Percentiles rank a stretch among this genome's conserved stretches.
phyloP scores from a whole-genome alignment of 2,329 filamentous ascomycete genomes.

The Sporothrix inflata region DNA sequence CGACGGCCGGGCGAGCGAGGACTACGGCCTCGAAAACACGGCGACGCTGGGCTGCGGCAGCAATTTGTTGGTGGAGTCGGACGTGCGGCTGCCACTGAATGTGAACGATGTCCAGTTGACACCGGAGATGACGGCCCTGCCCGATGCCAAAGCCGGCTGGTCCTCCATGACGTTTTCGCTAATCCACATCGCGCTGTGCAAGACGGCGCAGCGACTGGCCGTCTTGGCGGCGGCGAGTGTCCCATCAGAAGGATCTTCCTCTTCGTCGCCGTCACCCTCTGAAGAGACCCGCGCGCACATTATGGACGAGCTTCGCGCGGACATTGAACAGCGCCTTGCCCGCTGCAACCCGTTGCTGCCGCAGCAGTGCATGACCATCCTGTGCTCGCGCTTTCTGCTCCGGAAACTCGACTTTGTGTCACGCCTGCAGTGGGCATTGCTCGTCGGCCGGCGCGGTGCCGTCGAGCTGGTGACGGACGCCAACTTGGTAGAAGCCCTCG shows the following conservation, averaged over 20 bases:
- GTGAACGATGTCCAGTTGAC: not conserved
- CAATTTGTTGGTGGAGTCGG: slow-evolving; percentile 2
- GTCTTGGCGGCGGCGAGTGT: not conserved
- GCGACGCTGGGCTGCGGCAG: not conserved
- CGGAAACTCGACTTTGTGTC: slow-evolving; percentile 10
- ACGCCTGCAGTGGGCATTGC: not conserved
- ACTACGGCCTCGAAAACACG: slow-evolving; percentile 5
- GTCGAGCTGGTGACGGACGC: not conserved
- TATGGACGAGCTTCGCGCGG: not conserved
- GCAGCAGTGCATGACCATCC: slow-evolving; percentile 15
- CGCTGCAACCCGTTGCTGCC: not conserved
- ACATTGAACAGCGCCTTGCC: not conserved
- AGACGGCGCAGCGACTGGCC: not conserved
- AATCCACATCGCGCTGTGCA: not conserved
- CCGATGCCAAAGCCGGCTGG: not conserved
- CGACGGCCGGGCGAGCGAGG: slow-evolving; percentile 4
- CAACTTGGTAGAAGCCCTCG: not conserved
- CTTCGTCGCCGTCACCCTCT: not conserved
- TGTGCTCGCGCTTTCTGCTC: not conserved
- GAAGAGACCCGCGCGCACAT: not conserved
- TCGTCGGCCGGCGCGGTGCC: not conserved
- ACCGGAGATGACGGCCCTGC: not conserved
- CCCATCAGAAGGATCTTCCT: not conserved
- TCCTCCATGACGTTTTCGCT: slow-evolving; percentile 17
- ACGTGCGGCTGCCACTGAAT: not conserved